Evolutionary conservation across 441 rosid species (phyloP).

Genomic region (Cnidoscolus chayamansa): DNA sequence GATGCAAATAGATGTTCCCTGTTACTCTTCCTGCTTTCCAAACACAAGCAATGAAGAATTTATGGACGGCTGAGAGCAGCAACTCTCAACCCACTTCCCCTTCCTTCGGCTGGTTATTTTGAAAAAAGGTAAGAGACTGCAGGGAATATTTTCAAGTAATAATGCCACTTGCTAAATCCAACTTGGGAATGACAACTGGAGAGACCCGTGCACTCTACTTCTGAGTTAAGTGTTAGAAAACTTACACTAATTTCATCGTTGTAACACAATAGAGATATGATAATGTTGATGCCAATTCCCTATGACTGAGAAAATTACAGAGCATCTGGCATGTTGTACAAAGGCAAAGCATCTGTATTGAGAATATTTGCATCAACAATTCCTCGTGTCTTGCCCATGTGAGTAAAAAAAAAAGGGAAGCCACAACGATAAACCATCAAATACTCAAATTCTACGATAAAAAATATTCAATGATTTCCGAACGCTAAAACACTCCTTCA

Average conservation of each 20-base stretch:
- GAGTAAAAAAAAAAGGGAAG: background rate
- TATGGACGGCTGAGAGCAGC: background rate
- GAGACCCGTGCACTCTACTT: background rate
- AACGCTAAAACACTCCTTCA: background rate
- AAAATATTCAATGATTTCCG: background rate
- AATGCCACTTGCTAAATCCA: background rate
- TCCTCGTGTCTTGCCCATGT: background rate
- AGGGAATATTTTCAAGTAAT: background rate
- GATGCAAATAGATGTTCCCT: background rate
- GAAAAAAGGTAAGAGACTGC: background rate
- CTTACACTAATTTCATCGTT: background rate
- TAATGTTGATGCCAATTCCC: conserved; percentile 3
- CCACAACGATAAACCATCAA: background rate
- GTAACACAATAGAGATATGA: background rate
- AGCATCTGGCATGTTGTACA: conserved; percentile 2
- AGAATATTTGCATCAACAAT: background rate
- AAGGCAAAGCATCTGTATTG: background rate
- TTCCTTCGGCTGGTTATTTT: background rate
- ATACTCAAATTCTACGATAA: background rate
- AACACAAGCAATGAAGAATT: background rate
- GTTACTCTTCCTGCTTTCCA: background rate
- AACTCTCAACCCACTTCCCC: background rate
- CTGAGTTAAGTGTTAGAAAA: background rate
- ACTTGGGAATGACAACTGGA: background rate
- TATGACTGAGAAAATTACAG: background rate